Percentiles rank a stretch among this genome's conserved stretches.
Evolutionary conservation across 75 land plant species (phyloP).

Genomic region (Azolla pinnata): DNA sequence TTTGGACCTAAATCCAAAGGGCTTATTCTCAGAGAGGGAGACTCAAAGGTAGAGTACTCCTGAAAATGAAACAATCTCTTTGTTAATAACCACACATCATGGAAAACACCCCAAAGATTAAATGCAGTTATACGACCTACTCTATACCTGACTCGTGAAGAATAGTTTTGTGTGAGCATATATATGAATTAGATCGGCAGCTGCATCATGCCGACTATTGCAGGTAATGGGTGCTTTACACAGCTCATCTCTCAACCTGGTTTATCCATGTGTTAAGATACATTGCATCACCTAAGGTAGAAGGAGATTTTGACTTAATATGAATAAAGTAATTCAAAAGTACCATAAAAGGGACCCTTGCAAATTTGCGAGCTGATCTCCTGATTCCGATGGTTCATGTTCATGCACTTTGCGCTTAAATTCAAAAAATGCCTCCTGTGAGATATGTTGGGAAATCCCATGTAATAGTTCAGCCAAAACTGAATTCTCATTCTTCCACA

Average conservation of each 20-base stretch:
- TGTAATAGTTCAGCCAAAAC: slow-evolving; percentile 73
- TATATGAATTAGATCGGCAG: slow-evolving; percentile 92
- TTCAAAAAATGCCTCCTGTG: slow-evolving; percentile 33
- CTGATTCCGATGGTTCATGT: slow-evolving; percentile 58
- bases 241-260: slow-evolving; percentile 87
- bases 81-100: no score
- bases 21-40: slow-evolving; percentile 69
- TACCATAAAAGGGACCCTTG: slow-evolving; percentile 74
- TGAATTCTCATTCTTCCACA: slow-evolving; percentile 88
- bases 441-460: slow-evolving; percentile 62
- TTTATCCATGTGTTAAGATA: neutral
- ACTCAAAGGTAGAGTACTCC: slow-evolving; percentile 67
- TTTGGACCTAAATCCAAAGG: slow-evolving; percentile 89
- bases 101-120: no score
- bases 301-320: neutral
- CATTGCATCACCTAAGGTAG: neutral
- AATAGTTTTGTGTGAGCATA: slow-evolving; percentile 87
- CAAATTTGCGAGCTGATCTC: slow-evolving; percentile 39
- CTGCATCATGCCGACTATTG: slow-evolving; percentile 86
- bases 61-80: no score
- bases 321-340: neutral
- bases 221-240: slow-evolving; percentile 57
- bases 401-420: slow-evolving; percentile 56
- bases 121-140: no score
- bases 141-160: slow-evolving; percentile 61